Evolutionary conservation across 148 eudicot species (phyloP).

Genomic region (Nyssa sinensis): DNA sequence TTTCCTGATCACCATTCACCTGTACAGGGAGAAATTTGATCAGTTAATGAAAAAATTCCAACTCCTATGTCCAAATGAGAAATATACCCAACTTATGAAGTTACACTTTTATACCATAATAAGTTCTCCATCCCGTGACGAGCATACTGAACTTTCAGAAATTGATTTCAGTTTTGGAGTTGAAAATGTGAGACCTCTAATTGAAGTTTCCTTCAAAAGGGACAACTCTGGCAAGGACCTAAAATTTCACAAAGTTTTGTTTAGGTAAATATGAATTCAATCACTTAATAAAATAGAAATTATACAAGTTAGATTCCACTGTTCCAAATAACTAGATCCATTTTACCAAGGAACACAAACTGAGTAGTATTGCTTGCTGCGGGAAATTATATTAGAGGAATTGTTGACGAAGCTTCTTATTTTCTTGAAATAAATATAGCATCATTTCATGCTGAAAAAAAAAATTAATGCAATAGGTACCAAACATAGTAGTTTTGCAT

Average conservation of each 20-base stretch:
- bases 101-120: conserved; percentile 48
- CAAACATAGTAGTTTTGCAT: neutral
- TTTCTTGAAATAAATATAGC: neutral
- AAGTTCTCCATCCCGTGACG: conserved; percentile 69
- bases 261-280: neutral
- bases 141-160: conserved; percentile 50
- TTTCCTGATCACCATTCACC: conserved; percentile 81
- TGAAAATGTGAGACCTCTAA: conserved; percentile 58
- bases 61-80: neutral
- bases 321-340: too few species aligned
- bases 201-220: conserved; percentile 63
- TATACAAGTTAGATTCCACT: neutral
- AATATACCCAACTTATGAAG: neutral
- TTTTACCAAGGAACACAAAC: too few species aligned
- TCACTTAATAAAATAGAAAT: neutral
- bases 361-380: neutral
- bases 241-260: conserved; percentile 13
- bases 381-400: neutral
- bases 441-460: neutral
- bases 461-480: neutral
- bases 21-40: conserved; percentile 24
- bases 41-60: neutral
- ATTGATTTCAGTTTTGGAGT: conserved; percentile 43
- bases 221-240: conserved; percentile 92
- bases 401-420: too few species aligned